Conservation (phyloP, 2,329 filamentous ascomycete species). For the Pseudogymnoascus sp. region DNA sequence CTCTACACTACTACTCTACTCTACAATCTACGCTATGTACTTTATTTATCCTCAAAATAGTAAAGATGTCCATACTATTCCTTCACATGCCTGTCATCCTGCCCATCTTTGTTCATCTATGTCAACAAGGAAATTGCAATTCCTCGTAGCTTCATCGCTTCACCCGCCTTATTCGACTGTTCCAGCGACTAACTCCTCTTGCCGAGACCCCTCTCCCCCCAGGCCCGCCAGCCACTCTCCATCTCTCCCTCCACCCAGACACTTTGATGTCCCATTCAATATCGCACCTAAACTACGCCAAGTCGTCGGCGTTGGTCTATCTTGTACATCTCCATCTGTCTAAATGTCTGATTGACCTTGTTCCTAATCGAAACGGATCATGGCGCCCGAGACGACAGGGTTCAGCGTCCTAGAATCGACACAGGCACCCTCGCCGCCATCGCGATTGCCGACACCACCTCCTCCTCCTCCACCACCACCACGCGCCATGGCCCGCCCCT, state of each 20-base stretch:
- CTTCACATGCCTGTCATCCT: neutral
- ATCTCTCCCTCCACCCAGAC: neutral
- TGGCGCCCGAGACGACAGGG: slow-evolving; percentile 5
- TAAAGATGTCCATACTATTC: neutral
- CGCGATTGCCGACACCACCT: neutral
- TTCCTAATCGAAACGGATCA: slow-evolving; percentile 1
- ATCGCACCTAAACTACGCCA: neutral
- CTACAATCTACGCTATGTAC: no score
- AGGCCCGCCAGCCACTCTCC: neutral
- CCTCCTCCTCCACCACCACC: neutral
- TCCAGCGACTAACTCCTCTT: neutral
- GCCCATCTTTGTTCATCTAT: neutral
- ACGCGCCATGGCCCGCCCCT: neutral
- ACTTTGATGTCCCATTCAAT: neutral
- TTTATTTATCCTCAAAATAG: slow-evolving; percentile 1
- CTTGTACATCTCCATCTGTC: slow-evolving; percentile 1
- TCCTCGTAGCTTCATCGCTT: neutral
- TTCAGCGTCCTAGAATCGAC: neutral
- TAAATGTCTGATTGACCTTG: neutral
- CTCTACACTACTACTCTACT: no score
- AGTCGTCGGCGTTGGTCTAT: neutral
- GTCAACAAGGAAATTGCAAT: slow-evolving; percentile 7
- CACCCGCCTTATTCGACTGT: neutral
- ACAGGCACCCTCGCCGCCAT: neutral
- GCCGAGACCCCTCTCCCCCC: neutral